Base-by-base conservation (phyloP, 2,329 filamentous ascomycete species). In the Ceratocystis variospora region DNA sequence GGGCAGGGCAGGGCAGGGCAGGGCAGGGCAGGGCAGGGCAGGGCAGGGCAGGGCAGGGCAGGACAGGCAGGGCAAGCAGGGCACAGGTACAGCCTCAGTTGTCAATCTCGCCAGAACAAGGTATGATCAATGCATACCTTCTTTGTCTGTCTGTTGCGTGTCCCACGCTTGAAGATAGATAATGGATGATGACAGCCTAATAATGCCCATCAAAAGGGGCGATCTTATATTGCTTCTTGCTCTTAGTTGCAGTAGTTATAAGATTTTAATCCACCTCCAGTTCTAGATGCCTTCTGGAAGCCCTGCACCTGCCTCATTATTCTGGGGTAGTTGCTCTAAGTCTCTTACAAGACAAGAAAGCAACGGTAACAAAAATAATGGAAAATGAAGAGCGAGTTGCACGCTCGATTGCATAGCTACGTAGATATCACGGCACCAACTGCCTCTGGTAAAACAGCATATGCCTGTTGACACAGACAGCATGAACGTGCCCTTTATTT, bases 201-300 rank as follows among this genome's bases (percentile, higher is more conserved):
- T 28, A n/a, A 53, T 15, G 48, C 48, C 48, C 5, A 25, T 28
- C 48, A 53, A 28, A 53, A 53, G 48, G 48, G 48, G 55, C n/a
- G 55, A 7, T 59, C 31, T 31, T 59, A 31, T 31, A 33, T 59
- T 28, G 22, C 48, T n/a, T n/a, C 48, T 53, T 33, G 12, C 8
- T 59, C 55, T 37, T 59, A 25, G 28, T 33, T 59, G 55, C 55
- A 59, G 28, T 57, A 0, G 55, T 5, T 37, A 59, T 59, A 59
- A 33, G 7, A 59, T 37, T 59, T 59, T 59, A 59, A 59, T 19
- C 28, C 33, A 7, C 10, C 55, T 19, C 17, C 6, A 59, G 5
- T 59, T 59, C 55, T 59, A 59, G 31, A 33, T 37, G 55, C 7
- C 5, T 59, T 59, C 55, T 59, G 31, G 55, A 59, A 59, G 55